Base-by-base conservation (phyloP, 495 filamentous ascomycete genomes). In the Barbatosphaeria neglecta region DNA sequence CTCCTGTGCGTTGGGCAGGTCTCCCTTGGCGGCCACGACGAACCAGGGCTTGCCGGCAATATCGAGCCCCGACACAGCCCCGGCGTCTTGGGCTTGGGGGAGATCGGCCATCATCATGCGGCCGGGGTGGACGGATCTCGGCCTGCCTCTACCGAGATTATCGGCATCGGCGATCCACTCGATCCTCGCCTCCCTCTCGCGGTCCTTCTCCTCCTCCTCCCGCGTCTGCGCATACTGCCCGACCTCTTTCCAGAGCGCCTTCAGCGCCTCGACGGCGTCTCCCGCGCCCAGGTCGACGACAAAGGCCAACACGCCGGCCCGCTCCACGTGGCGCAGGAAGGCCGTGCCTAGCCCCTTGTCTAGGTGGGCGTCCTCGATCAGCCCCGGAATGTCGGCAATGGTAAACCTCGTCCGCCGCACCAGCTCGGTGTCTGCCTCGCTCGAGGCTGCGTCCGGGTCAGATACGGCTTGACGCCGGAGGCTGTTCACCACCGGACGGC, bases 21-120 rank as follows among this genome's bases (percentile, higher is more conserved):
- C 92, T 9, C 87, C 90, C 63, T 98, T 98, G 28, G 90, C 95
- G 8, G 89, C 93, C 28, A 97, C 84, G 1, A 97, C 90, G 54
- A 95, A 92, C 93, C 93, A 98, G 6, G 90, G 88, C 61, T 98
- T 98, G 9, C 73, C 73, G 15, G 85, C 83, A 41, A 93, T 85
- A 37, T 85, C 79, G 15, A 84, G 72, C 15, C 64, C 60, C 0
- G 60, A 60, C 6, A 53, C 50, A 8, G 53, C 44, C 8, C 57
- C 49, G 0, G 52, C 52, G 9, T 49, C 50, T 20, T 57, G 53
- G 9, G 50, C 50, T 20, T 57, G 50, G 23, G 56, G 59, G 2
- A 62, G 40, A 24, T 67, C 59, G 19, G 68, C 57, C 16, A 67
- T 53, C n/a, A 66, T 59, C 53, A 58, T 54, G 10, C 49, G 48